Evolutionary conservation across 768 basidiomycete species (phyloP).

Genomic region (Cyclocybe aegerita): DNA sequence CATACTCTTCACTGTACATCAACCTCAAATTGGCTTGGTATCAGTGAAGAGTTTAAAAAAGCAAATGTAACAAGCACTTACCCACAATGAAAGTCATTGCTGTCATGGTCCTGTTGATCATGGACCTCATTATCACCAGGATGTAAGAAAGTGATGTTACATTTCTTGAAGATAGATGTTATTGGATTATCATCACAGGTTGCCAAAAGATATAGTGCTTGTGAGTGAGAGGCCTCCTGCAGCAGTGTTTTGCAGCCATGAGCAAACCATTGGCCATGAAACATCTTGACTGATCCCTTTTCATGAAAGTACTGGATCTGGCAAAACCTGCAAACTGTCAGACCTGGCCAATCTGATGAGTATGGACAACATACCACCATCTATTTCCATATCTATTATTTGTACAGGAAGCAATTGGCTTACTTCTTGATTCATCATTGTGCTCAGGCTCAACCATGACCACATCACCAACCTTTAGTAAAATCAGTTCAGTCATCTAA

Average conservation of each 20-base stretch:
- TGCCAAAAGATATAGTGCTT: constrained; percentile 53
- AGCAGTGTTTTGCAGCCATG: constrained; percentile 68
- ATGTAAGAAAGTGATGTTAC: constrained; percentile 44
- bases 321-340: constrained; percentile 56
- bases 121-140: constrained; percentile 43
- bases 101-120: constrained; percentile 37
- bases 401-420: constrained; percentile 47
- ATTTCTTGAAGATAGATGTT: constrained; percentile 57
- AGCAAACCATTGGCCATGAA: constrained; percentile 72
- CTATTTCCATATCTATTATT: constrained; percentile 55
- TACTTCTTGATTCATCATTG: constrained; percentile 42
- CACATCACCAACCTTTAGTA: constrained; percentile 55
- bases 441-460: constrained; percentile 63
- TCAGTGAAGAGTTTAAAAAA: neutral
- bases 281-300: constrained; percentile 40
- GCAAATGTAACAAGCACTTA: constrained; percentile 23
- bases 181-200: constrained; percentile 57
- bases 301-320: constrained; percentile 67
- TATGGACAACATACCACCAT: constrained; percentile 49
- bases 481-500: neutral
- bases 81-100: constrained; percentile 60
- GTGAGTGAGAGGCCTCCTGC: constrained; percentile 66
- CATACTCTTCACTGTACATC: constrained; percentile 47
- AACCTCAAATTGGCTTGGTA: constrained; percentile 32
- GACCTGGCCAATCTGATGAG: neutral